phyloP scores from a whole-genome alignment of 129 eudicot genomes.

The Erigeron canadensis region DNA sequence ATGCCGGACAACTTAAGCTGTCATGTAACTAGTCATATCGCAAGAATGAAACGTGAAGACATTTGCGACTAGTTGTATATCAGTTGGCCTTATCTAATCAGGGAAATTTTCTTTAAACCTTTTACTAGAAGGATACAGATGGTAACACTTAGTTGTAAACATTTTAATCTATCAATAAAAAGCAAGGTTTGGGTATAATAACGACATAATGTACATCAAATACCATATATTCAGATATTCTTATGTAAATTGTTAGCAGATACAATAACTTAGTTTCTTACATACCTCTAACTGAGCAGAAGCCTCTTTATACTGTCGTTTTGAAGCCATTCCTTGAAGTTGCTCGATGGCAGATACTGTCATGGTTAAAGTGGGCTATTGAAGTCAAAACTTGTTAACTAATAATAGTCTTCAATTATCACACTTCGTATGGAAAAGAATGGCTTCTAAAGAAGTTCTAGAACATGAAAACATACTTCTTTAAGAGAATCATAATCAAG shows the following conservation, averaged over 20 bases:
- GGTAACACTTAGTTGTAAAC: not conserved
- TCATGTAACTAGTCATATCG: not conserved
- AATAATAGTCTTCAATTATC: not conserved
- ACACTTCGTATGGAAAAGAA: constrained; percentile 12
- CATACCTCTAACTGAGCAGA: constrained; percentile 98
- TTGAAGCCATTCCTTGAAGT: constrained; percentile 99
- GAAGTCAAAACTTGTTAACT: constrained; percentile 3
- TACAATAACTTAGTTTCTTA: not conserved
- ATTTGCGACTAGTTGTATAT: not conserved
- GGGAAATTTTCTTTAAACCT: not conserved
- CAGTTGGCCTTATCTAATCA: not conserved
- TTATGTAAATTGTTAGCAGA: constrained; percentile 20
- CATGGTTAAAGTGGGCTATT: constrained; percentile 25
- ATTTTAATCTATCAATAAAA: not conserved
- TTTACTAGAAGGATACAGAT: not conserved
- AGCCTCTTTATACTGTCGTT: constrained; percentile 96
- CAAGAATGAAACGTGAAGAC: not conserved
- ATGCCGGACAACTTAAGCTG: not conserved
- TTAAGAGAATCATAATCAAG: not conserved
- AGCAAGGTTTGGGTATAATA: constrained; percentile 15
- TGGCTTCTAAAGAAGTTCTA: not conserved
- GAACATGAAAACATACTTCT: not conserved
- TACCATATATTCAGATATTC: not conserved
- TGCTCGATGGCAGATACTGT: constrained; percentile 97
- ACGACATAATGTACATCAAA: constrained; percentile 11